Evolutionary conservation across 108 stramenopile species (phyloP), one percentile per base, ranked within the genome.

Genomic region (Heterococcus sp.): DNA sequence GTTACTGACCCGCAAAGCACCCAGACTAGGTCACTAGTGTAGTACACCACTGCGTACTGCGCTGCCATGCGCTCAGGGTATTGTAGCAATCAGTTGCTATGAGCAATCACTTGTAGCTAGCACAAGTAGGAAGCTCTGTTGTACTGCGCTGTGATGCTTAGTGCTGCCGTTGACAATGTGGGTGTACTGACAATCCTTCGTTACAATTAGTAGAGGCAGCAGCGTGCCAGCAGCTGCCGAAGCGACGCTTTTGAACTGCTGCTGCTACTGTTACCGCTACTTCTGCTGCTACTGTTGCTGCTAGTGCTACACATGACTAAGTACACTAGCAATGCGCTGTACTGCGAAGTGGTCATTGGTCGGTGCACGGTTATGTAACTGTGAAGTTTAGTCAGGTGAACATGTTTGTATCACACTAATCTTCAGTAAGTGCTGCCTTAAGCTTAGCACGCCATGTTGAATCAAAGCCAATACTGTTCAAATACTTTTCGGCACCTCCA

Each of bases 381-480:
- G n/a, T n/a, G n/a, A n/a, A n/a, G n/a, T n/a, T n/a, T n/a, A n/a
- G n/a, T n/a, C n/a, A n/a, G n/a, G n/a, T n/a, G n/a, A n/a, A n/a
- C n/a, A n/a, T n/a, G n/a, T n/a, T n/a, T n/a, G n/a, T n/a, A n/a
- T n/a, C n/a, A n/a, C 21, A 21, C 46, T 21, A 58, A 14, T 21
- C 8, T 21, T 58, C 14, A 8, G 46, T 58, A 14, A 84, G 75
- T 8, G 84, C 75, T 4, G 30, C 71, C 30, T 70, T 69, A 30
- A 84, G 35, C 14, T 39, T 37, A 39, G 39, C 33, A 5, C 84
- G 63, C 76, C 75, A 73, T 0, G 27, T 65, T 28, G 68, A 75
- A 35, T 76, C 75, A 68, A 84, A 84, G 14, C 84, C 84, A 2
- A 84, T 84, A n/a, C 69, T 46, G 65, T 84, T 76, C 27, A 84